phyloP scores from a whole-genome alignment of 768 basidiomycete genomes.

The Podaxis carcinomalis region DNA sequence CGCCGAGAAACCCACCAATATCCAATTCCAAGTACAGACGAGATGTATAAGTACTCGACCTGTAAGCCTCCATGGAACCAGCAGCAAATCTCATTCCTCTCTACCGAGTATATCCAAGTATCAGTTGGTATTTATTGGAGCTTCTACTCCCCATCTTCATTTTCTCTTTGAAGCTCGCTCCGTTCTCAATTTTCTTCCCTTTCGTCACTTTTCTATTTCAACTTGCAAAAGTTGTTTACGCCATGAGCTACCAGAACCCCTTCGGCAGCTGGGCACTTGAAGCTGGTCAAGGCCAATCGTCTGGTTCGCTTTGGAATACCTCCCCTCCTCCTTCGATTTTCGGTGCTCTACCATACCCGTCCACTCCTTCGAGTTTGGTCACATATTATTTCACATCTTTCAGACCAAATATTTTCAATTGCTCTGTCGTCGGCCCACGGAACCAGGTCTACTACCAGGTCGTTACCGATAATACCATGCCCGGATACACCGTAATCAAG shows the following conservation, averaged over 20 bases:
- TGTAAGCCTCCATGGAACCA: not conserved
- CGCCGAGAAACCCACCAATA: not conserved
- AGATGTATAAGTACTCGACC: not conserved
- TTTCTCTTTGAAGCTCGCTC: not conserved
- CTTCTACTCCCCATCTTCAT: not conserved
- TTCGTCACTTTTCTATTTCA: not conserved
- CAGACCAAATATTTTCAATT: constrained; percentile 51
- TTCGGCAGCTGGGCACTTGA: constrained; percentile 32
- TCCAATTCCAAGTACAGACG: not conserved
- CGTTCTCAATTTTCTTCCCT: not conserved
- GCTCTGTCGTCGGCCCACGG: constrained; percentile 46
- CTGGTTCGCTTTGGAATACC: constrained; percentile 16
- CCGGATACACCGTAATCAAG: constrained; percentile 52
- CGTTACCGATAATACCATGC: constrained; percentile 43
- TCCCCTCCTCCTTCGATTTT: constrained; percentile 47
- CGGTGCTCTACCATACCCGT: constrained; percentile 59
- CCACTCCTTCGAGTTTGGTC: constrained; percentile 26
- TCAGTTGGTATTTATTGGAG: not conserved
- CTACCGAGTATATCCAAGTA: not conserved
- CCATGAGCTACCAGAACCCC: constrained; percentile 33
- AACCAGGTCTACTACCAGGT: constrained; percentile 45
- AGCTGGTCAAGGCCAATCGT: constrained; percentile 21
- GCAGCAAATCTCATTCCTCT: not conserved
- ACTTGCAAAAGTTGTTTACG: not conserved
- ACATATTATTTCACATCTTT: constrained; percentile 48